Percentiles rank a stretch among this genome's conserved stretches.
phyloP scores from a whole-genome alignment of 202 grass and related monocot genomes.

The Zizania palustris region DNA sequence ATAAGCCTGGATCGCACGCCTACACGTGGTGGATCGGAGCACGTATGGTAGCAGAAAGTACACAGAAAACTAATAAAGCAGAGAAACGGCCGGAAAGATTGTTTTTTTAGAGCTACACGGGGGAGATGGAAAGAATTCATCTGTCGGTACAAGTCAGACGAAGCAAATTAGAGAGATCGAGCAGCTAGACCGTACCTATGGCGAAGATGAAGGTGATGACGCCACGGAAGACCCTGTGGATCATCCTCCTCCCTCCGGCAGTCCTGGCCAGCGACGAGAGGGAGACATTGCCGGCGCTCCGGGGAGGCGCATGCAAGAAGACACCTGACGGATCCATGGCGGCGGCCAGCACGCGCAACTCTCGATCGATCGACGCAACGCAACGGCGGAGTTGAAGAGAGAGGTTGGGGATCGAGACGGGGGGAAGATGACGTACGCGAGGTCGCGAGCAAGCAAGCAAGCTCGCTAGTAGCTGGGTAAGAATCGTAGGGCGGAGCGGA shows the following conservation, averaged over 20 bases:
- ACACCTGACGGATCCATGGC: slow-evolving; percentile 50
- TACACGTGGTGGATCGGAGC: too few relatives aligned
- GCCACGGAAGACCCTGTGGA: slow-evolving; percentile 58
- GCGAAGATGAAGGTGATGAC: slow-evolving; percentile 81
- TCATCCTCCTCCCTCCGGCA: slow-evolving; percentile 48
- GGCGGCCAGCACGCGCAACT: not conserved
- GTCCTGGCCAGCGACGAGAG: slow-evolving; percentile 43
- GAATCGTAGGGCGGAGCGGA: too few relatives aligned
- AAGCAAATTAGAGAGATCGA: not conserved
- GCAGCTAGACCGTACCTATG: slow-evolving; percentile 41
- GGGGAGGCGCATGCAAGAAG: slow-evolving; percentile 21
- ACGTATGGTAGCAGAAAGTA: too few relatives aligned
- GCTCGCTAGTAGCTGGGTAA: too few relatives aligned
- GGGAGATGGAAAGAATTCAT: too few relatives aligned
- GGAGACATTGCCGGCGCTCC: slow-evolving; percentile 44
- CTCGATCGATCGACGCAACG: not conserved
- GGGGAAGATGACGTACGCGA: too few relatives aligned
- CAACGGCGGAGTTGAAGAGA: not conserved
- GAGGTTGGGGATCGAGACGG: too few relatives aligned
- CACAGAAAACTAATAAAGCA: not conserved
- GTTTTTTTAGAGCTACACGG: too few relatives aligned
- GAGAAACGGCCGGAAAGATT: not conserved
- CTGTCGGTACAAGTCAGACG: too few relatives aligned
- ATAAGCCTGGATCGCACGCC: not conserved
- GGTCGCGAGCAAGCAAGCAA: too few relatives aligned